These are phyloP conservation scores for Kwoniella mangroviensis DNA, from an alignment of 768 basidiomycete genomes.

Conservation along the genomic window DNA sequence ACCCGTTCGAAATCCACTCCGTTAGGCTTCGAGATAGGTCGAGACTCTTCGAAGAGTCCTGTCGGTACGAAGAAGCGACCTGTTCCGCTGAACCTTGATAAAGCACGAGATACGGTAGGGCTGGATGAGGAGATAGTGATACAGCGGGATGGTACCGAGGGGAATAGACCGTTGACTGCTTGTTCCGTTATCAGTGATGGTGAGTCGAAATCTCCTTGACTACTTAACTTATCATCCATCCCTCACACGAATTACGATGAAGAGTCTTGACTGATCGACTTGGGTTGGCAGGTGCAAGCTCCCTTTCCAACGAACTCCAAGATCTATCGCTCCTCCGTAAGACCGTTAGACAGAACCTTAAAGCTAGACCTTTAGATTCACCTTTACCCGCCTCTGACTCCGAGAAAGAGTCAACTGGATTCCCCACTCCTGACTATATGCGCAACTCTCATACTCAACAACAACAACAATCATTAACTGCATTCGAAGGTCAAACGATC, in stretches of 20 bases:
- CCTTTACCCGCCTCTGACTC: conserved; percentile 32
- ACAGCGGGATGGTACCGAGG: conserved; percentile 17
- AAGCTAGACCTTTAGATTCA: conserved; percentile 38
- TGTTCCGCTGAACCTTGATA: conserved; percentile 18
- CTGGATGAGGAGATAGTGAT: conserved; percentile 29
- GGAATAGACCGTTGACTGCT: conserved; percentile 11
- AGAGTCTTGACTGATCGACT: neutral
- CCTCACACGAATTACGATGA: neutral
- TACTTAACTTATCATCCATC: neutral
- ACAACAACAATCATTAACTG: conserved; percentile 11
- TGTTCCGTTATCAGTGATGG: conserved; percentile 17
- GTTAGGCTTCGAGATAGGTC: conserved; percentile 2
- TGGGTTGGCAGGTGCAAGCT: conserved; percentile 16
- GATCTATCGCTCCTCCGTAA: conserved; percentile 39
- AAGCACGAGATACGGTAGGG: conserved; percentile 17
- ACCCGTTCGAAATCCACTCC: conserved; percentile 8
- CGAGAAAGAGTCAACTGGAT: conserved; percentile 18
- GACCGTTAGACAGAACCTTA: conserved; percentile 38
- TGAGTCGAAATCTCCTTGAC: neutral
- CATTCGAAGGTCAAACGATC: conserved; percentile 8
- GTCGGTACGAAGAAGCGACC: conserved; percentile 20
- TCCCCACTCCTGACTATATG: conserved; percentile 7
- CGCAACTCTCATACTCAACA: conserved; percentile 2
- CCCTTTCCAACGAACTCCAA: conserved; percentile 37
- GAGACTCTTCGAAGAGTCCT: conserved; percentile 4